Evolutionary conservation across 495 filamentous ascomycete genomes (phyloP).

Genomic region (Xylaria flabelliformis): DNA sequence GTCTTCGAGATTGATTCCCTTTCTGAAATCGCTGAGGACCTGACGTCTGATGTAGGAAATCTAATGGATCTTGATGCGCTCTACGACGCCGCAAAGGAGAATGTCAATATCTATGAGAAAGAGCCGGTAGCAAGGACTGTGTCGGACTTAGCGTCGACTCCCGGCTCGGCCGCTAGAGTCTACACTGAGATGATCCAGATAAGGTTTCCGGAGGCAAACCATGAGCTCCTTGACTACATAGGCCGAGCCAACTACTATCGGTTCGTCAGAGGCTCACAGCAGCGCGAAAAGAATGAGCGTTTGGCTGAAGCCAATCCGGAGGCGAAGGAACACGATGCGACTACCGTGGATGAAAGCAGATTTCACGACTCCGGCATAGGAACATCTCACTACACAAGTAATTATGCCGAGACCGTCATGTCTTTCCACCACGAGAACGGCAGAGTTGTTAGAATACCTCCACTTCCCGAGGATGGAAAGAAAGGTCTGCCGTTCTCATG

Average conservation of each 20-base stretch:
- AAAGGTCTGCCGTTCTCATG: not conserved
- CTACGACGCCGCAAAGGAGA: constrained; percentile 2
- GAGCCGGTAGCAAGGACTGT: not conserved
- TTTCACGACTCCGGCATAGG: not conserved
- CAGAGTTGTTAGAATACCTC: not conserved
- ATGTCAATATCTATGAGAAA: not conserved
- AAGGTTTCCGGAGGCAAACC: not conserved
- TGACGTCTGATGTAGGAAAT: not conserved
- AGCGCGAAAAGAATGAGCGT: not conserved
- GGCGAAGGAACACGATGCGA: not conserved
- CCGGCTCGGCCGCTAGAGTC: not conserved
- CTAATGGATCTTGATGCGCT: not conserved
- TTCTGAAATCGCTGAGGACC: not conserved
- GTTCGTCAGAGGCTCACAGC: not conserved
- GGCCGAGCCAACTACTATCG: not conserved
- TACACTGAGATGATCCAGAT: not conserved
- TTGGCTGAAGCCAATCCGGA: not conserved
- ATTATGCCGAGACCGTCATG: not conserved
- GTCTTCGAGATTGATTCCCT: not conserved
- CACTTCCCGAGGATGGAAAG: constrained; percentile 3
- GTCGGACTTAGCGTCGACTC: not conserved
- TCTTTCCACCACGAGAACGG: not conserved
- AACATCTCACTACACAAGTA: not conserved
- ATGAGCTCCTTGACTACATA: not conserved
- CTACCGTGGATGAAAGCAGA: not conserved